Evolutionary conservation across 345 rosid genomes (phyloP).

Genomic region (Moricandia arvensis): DNA sequence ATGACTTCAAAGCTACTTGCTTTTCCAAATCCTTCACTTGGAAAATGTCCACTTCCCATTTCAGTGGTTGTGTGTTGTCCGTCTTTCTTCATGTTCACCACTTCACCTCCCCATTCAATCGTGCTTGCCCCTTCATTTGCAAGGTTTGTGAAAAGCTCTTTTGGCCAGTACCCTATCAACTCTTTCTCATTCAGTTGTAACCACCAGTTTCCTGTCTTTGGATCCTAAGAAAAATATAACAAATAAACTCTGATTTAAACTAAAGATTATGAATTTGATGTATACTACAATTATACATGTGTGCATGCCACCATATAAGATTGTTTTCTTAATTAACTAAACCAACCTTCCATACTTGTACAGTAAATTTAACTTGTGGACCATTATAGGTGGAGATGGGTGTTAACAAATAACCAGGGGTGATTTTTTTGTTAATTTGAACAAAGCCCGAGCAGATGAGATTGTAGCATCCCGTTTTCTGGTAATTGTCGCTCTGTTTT

Average conservation of each 20-base stretch:
- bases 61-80: neutral
- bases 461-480: constrained; percentile 67
- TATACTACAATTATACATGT: neutral
- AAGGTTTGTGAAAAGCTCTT: neutral
- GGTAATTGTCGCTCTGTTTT: constrained; percentile 54
- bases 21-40: neutral
- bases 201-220: constrained; percentile 5
- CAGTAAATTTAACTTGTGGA: neutral
- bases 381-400: constrained; percentile 2
- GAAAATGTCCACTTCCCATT: constrained; percentile 7
- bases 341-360: constrained; percentile 1
- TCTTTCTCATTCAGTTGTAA: neutral
- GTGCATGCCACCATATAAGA: neutral
- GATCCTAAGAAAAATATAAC: neutral
- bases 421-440: constrained; percentile 56
- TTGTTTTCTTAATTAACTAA: neutral
- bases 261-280: neutral
- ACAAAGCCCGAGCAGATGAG: constrained; percentile 61
- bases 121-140: neutral
- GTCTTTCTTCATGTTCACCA: neutral
- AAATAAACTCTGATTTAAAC: neutral
- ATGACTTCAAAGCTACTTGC: neutral
- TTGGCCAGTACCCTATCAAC: constrained; percentile 1
- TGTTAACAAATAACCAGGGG: constrained; percentile 42
- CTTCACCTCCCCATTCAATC: neutral